Conservation (phyloP, 202 grass and related monocot genomes). For the Zoysia matrella region DNA sequence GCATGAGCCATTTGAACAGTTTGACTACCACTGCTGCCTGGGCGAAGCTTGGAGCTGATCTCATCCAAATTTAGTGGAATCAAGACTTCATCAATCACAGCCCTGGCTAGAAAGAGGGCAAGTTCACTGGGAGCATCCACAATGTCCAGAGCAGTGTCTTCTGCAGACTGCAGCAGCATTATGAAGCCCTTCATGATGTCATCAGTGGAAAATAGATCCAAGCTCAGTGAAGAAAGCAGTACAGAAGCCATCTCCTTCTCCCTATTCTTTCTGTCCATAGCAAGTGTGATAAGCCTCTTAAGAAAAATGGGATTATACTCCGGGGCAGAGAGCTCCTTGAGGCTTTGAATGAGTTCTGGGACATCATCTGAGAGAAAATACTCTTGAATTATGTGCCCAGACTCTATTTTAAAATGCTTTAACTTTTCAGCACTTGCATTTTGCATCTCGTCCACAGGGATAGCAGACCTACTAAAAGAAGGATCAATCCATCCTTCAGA, state of each 20-base stretch:
- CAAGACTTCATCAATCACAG: conserved; percentile 59
- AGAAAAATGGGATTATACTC: conserved; percentile 88
- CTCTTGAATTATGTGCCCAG: conserved; percentile 85
- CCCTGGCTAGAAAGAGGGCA: conserved; percentile 86
- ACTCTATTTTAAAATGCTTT: conserved; percentile 81
- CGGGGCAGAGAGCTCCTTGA: conserved; percentile 78
- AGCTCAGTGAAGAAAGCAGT: conserved; percentile 89
- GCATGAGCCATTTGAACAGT: conserved; percentile 74
- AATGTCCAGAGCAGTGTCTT: conserved; percentile 87
- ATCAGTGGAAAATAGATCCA: conserved; percentile 80
- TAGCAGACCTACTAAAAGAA: conserved; percentile 52
- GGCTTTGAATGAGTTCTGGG: conserved; percentile 83
- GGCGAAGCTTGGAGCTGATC: conserved; percentile 64
- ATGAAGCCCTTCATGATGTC: conserved; percentile 91
- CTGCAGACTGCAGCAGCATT: conserved; percentile 88
- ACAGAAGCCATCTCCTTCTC: conserved; percentile 98
- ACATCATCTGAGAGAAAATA: conserved; percentile 38
- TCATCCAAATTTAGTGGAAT: no score
- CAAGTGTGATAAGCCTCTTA: conserved; percentile 84
- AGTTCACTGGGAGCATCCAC: conserved; percentile 92
- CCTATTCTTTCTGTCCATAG: conserved; percentile 93
- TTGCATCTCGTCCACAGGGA: conserved; percentile 28
- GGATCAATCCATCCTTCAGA: conserved; percentile 86
- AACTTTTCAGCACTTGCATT: conserved; percentile 59
- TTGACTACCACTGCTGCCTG: conserved; percentile 67